Percentiles rank a stretch among this genome's conserved stretches.
Conservation (phyloP, 352 stramenopile species). For the Globisporangium cederbergense region DNA sequence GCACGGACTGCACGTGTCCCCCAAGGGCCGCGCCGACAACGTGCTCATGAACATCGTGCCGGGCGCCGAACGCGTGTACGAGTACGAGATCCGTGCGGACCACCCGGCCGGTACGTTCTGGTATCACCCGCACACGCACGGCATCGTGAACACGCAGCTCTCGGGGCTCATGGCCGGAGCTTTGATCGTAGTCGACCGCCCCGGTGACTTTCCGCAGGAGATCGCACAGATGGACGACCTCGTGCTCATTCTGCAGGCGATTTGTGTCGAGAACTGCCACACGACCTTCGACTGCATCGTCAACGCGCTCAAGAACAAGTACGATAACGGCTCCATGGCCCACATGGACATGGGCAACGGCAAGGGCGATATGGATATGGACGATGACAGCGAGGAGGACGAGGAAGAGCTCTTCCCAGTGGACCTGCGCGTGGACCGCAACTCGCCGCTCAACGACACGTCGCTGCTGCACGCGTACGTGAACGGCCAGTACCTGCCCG, state of each 20-base stretch:
- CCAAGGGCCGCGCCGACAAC: constrained; percentile 51
- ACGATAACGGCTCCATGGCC: constrained; percentile 17
- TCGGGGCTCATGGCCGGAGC: constrained; percentile 70
- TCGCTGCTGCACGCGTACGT: constrained; percentile 68
- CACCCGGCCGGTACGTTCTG: constrained; percentile 76
- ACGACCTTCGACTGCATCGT: constrained; percentile 54
- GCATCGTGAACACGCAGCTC: constrained; percentile 74
- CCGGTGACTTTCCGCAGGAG: constrained; percentile 42
- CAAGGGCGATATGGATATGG: constrained; percentile 27
- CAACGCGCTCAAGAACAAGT: constrained; percentile 58
- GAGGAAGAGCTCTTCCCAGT: constrained; percentile 33
- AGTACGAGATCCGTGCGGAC: constrained; percentile 63
- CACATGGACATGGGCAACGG: constrained; percentile 5
- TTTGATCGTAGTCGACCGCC: constrained; percentile 61
- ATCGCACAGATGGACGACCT: constrained; percentile 60
- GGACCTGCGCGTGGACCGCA: constrained; percentile 35
- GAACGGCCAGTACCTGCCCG: constrained; percentile 71
- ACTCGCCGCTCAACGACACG: constrained; percentile 63
- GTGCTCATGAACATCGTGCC: constrained; percentile 54
- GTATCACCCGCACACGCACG: constrained; percentile 76
- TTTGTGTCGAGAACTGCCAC: constrained; percentile 70
- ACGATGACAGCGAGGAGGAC: constrained; percentile 16
- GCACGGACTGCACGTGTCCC: constrained; percentile 68
- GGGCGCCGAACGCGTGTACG: constrained; percentile 43
- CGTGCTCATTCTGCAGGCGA: constrained; percentile 60